phyloP scores from a whole-genome alignment of 2,329 filamentous ascomycete species.

The Diaporthe sp. region DNA sequence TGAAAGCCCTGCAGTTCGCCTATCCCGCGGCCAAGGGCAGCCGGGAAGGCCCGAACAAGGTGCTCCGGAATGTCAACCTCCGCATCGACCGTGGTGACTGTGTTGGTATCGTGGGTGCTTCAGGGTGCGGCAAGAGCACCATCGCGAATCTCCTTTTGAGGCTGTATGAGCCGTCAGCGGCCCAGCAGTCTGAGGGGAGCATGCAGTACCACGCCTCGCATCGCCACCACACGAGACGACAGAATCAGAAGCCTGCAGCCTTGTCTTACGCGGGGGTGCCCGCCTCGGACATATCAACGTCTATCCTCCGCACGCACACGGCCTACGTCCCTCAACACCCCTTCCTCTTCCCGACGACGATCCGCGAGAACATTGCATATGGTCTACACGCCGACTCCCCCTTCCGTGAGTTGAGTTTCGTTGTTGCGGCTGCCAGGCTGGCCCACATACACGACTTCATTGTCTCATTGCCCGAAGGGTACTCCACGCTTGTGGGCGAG shows the following conservation, averaged over 20 bases:
- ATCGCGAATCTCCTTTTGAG: conserved; percentile 81
- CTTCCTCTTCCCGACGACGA: conserved; percentile 81
- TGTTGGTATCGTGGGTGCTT: conserved; percentile 85
- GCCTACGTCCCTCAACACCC: conserved; percentile 80
- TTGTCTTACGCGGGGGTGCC: conserved; percentile 73
- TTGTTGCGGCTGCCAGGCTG: conserved; percentile 66
- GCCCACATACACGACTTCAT: conserved; percentile 85
- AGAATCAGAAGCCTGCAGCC: conserved; percentile 48
- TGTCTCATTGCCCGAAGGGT: conserved; percentile 76
- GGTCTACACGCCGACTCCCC: conserved; percentile 73
- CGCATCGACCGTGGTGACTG: conserved; percentile 73
- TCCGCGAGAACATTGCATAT: conserved; percentile 87
- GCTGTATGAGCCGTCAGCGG: conserved; percentile 68
- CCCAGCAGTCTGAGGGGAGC: not conserved
- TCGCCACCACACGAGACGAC: not conserved
- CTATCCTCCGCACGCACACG: conserved; percentile 71
- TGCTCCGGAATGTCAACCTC: conserved; percentile 77
- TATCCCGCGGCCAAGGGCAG: conserved; percentile 73
- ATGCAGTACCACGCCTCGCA: conserved; percentile 8
- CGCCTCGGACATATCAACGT: conserved; percentile 71
- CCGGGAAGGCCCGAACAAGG: conserved; percentile 46
- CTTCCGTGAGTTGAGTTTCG: conserved; percentile 58
- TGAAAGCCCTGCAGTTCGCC: conserved; percentile 76
- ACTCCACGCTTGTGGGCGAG: conserved; percentile 81
- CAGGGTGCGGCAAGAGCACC: conserved; percentile 93